Conservation (phyloP, 2,329 filamentous ascomycete genomes). For the Fusarium sp. region DNA sequence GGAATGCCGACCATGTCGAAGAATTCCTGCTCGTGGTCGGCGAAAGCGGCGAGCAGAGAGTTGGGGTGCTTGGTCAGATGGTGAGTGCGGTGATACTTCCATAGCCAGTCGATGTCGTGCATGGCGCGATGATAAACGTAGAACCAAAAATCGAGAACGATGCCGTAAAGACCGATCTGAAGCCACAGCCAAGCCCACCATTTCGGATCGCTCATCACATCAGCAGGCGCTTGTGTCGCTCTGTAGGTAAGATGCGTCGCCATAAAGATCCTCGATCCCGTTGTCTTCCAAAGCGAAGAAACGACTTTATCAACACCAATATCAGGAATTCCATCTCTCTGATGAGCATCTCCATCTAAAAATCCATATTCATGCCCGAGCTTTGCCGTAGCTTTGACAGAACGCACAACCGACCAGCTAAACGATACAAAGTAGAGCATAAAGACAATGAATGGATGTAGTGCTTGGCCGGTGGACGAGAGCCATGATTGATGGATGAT, state of each 20-base stretch:
- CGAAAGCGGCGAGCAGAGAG: constrained; percentile 16
- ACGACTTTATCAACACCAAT: constrained; percentile 25
- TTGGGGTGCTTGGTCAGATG: constrained; percentile 29
- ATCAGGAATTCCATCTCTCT: constrained; percentile 21
- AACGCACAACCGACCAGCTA: background rate
- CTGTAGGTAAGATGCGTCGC: constrained; percentile 2
- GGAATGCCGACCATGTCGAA: constrained; percentile 30
- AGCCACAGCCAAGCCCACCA: constrained; percentile 14
- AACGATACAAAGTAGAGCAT: background rate
- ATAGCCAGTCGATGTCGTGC: constrained; percentile 25
- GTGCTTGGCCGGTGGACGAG: background rate
- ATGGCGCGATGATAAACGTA: constrained; percentile 29
- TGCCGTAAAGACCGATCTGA: constrained; percentile 22
- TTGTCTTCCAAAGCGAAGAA: constrained; percentile 10
- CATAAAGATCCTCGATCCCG: background rate
- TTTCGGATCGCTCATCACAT: background rate
- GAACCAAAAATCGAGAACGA: constrained; percentile 31
- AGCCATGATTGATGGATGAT: background rate
- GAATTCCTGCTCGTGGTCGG: constrained; percentile 31
- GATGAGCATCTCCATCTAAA: constrained; percentile 16
- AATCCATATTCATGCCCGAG: constrained; percentile 10
- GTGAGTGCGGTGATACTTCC: constrained; percentile 29
- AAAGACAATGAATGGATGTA: background rate
- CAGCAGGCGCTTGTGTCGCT: constrained; percentile 2
- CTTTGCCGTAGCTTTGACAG: background rate